A percentile compares a stretch with the other conserved stretches of the same genome.
Conservation (phyloP, 345 rosid species). For the Rhodamnia rubescens region DNA sequence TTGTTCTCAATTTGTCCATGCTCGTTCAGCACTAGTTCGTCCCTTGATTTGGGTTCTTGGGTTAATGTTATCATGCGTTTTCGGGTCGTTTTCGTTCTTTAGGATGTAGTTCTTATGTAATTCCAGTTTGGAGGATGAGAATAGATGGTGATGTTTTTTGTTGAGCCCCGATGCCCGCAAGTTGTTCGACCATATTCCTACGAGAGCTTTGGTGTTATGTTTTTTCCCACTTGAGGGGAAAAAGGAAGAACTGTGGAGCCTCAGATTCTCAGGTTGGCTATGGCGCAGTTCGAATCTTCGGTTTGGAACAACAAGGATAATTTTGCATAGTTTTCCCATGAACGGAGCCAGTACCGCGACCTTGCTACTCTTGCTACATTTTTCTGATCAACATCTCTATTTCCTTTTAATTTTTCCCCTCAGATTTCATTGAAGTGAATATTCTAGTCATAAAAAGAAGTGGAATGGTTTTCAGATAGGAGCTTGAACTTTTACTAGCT, state of each 20-base stretch:
- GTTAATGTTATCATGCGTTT: background rate
- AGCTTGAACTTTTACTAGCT: background rate
- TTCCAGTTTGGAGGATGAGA: background rate
- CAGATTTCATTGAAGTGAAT: background rate
- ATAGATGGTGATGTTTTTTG: background rate
- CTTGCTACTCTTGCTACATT: background rate
- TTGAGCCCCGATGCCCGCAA: background rate
- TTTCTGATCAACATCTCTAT: background rate
- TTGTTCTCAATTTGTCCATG: background rate
- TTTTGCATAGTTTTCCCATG: background rate
- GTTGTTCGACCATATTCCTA: background rate
- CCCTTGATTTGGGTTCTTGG: background rate
- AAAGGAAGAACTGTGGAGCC: background rate
- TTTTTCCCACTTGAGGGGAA: background rate
- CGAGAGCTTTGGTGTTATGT: background rate
- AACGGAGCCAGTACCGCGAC: background rate
- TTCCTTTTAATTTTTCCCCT: background rate
- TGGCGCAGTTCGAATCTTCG: accelerated
- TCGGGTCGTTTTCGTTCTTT: background rate
- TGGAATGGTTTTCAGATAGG: background rate
- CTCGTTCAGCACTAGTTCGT: background rate
- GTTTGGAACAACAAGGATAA: background rate
- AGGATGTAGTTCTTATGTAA: background rate
- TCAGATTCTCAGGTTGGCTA: background rate
- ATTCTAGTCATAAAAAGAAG: background rate